These are phyloP conservation scores for Plasmodium berghei DNA, from an alignment of 169 alveolate genomes.

Conservation along the genomic window DNA sequence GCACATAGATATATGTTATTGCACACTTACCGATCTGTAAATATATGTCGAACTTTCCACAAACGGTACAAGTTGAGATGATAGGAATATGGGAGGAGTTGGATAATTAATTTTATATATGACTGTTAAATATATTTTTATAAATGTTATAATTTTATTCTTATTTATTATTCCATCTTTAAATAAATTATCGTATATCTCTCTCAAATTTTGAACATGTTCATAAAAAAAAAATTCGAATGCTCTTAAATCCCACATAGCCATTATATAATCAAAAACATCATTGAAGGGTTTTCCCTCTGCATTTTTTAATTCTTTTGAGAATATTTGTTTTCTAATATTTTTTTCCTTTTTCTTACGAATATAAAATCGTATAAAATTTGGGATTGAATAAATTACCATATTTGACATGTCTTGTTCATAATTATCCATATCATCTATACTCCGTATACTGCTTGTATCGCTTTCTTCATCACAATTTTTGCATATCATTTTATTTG, in stretches of 20 bases:
- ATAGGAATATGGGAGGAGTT: conserved; percentile 66
- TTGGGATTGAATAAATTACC: not conserved
- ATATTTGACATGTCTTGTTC: conserved; percentile 3
- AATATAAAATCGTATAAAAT: conserved; percentile 38
- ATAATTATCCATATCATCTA: not conserved
- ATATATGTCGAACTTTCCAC: conserved; percentile 45
- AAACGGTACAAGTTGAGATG: conserved; percentile 27
- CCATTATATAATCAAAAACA: conserved; percentile 44
- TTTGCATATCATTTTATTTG: too few species aligned
- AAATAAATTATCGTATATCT: conserved; percentile 50
- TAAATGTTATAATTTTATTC: conserved; percentile 29
- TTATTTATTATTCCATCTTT: conserved; percentile 57
- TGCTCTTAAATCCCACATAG: conserved; percentile 20
- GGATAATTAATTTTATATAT: conserved; percentile 48
- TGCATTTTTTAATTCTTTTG: conserved; percentile 32
- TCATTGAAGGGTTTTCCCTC: conserved; percentile 53
- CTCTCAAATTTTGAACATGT: conserved; percentile 55
- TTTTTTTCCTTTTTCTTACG: conserved; percentile 22
- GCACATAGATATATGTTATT: not conserved
- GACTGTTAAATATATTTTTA: conserved; percentile 29
- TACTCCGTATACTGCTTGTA: not conserved
- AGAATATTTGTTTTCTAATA: conserved; percentile 17
- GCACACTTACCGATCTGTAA: conserved; percentile 50
- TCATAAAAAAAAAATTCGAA: conserved; percentile 55
- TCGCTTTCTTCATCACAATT: not conserved